Conservation (phyloP, 495 filamentous ascomycete species). For the Hypoxylon lienhwacheense region DNA sequence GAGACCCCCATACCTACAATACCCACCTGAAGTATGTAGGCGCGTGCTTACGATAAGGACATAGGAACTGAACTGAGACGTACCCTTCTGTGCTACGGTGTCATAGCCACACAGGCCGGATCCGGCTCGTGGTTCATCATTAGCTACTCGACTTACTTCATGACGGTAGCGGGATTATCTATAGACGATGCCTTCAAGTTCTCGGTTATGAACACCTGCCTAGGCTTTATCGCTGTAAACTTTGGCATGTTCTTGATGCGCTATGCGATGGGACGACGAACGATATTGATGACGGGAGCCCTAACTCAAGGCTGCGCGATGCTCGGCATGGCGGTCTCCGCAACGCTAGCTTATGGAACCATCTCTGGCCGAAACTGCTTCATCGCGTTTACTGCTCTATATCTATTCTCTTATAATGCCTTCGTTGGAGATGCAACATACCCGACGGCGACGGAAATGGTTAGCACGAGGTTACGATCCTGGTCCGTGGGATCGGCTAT, state of each 20-base stretch:
- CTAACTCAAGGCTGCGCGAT: slow-evolving; percentile 40
- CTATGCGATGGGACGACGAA: slow-evolving; percentile 41
- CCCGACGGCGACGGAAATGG: slow-evolving; percentile 48
- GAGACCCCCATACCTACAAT: no score
- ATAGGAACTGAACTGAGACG: slow-evolving; percentile 43
- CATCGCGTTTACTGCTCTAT: slow-evolving; percentile 35
- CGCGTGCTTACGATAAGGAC: slow-evolving; percentile 10
- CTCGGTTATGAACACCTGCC: slow-evolving; percentile 43
- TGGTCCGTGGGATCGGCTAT: slow-evolving; percentile 56
- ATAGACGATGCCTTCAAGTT: slow-evolving; percentile 46
- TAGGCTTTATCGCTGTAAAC: slow-evolving; percentile 46
- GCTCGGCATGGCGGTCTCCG: slow-evolving; percentile 43
- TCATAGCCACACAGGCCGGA: slow-evolving; percentile 42
- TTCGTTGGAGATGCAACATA: slow-evolving; percentile 48
- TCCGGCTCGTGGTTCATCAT: slow-evolving; percentile 47
- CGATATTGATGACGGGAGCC: slow-evolving; percentile 41
- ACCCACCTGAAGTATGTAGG: not conserved
- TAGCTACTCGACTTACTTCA: slow-evolving; percentile 47
- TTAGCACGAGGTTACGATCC: slow-evolving; percentile 52
- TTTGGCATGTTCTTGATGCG: slow-evolving; percentile 46
- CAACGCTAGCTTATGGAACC: slow-evolving; percentile 36
- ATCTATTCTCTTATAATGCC: slow-evolving; percentile 43
- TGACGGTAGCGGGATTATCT: slow-evolving; percentile 42
- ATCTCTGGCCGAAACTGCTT: slow-evolving; percentile 33
- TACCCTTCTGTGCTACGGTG: slow-evolving; percentile 44